Evolutionary conservation across 208 protist species (phyloP), one percentile per base, ranked within the genome.

Genomic region (Angomonas ambiguus): DNA sequence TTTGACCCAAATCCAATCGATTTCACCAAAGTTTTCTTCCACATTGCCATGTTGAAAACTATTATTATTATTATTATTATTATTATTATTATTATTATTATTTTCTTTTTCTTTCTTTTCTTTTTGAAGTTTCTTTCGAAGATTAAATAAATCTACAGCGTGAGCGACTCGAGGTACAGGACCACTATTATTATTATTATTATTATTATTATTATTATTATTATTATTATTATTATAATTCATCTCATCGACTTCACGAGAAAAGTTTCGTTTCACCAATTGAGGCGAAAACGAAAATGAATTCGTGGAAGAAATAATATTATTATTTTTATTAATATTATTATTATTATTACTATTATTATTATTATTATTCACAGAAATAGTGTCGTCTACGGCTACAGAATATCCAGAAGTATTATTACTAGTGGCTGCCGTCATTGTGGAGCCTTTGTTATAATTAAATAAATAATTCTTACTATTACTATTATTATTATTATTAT

Each of bases 1-100:
- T 64, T 88, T 76, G 20, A 93, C 84, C 89, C 89, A 95, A 71
- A 74, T 75, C 86, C 89, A 93, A 70, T 95, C 89, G 62, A 95
- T 76, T 1, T 55, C 59, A 59, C 86, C 85, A 68, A 95, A 95
- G 22, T 88, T 70, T 0, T 49, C 68, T 66, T 84, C 84, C 62
- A 89, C 67, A 67, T 85, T 78, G 71, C 35, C 34, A 56, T 69
- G 59, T 61, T 71, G 51, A 4, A 74, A 34, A 59, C 59, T 18
- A 77, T 64, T 13, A 76, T 67, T 1, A 70, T 33, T 31, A 48
- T 58, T 20, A 58, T 35, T 38, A 42, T 32, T 22, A 58, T 30
- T 45, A n/a, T 45, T 45, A 45, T n/a, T n/a, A n/a, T n/a, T 24
- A 5, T 10, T 24, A n/a, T n/a, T 74, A 34, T 60, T 60, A n/a